A percentile compares a stretch with the other conserved stretches of the same genome.
Conservation (phyloP, 371 early-diverging fungal species). For the Rhizomucor pusillus region DNA sequence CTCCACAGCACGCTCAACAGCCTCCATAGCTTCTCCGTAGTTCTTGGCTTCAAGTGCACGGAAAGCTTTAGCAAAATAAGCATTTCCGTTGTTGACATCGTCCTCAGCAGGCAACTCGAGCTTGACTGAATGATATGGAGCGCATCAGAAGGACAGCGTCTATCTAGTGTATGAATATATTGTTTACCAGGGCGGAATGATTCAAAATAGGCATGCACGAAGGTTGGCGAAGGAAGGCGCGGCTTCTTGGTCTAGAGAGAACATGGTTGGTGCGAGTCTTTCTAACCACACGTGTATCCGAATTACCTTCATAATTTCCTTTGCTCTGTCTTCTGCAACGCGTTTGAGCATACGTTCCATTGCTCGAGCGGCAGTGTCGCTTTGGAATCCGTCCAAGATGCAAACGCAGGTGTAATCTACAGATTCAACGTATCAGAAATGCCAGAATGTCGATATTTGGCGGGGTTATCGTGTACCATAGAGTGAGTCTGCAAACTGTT, state of each 20-base stretch:
- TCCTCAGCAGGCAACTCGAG: conserved; percentile 28
- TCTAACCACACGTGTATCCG: background rate
- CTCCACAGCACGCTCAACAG: conserved; percentile 67
- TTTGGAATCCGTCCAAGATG: conserved; percentile 91
- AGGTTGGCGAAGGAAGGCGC: conserved; percentile 86
- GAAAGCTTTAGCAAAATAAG: conserved; percentile 48
- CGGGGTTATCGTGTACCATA: conserved; percentile 47
- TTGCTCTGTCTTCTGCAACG: conserved; percentile 75
- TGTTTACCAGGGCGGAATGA: conserved; percentile 70
- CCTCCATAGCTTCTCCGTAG: conserved; percentile 68
- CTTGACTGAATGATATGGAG: conserved; percentile 13
- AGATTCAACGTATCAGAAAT: background rate
- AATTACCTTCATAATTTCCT: conserved; percentile 68
- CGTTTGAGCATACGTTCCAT: conserved; percentile 90
- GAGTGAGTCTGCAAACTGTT: conserved; percentile 71
- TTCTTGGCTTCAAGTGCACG: conserved; percentile 51
- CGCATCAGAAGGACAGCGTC: background rate
- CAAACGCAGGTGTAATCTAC: conserved; percentile 89
- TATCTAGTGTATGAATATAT: background rate
- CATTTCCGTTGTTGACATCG: conserved; percentile 45
- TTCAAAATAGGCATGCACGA: conserved; percentile 88
- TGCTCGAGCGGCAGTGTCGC: conserved; percentile 73
- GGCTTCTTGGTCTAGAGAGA: conserved; percentile 45
- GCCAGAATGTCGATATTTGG: background rate
- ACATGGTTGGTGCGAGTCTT: background rate